phyloP scores from a whole-genome alignment of 257 asterid species.

The Primulina eburnea region DNA sequence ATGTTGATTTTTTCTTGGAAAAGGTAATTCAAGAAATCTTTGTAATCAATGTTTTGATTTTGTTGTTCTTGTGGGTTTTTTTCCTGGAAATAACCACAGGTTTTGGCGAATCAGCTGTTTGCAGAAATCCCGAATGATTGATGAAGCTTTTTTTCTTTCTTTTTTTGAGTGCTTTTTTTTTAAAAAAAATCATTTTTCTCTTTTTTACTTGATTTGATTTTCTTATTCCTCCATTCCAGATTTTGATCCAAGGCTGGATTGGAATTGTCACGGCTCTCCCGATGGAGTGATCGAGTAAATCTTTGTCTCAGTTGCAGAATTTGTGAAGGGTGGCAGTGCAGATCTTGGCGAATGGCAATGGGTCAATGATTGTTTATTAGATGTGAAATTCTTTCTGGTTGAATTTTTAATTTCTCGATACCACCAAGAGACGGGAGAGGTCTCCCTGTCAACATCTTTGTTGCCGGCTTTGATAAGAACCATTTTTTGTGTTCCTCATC shows the following conservation, averaged over 20 bases:
- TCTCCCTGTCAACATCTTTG: constrained; percentile 59
- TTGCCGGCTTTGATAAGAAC: constrained; percentile 48
- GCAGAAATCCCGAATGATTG: not conserved
- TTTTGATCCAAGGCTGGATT: constrained; percentile 28
- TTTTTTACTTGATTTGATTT: constrained; percentile 9
- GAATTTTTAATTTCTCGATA: constrained; percentile 48
- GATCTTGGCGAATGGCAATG: constrained; percentile 35
- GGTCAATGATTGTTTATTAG: constrained; percentile 46
- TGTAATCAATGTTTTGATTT: not conserved
- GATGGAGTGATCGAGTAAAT: constrained; percentile 32
- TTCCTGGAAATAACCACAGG: not conserved
- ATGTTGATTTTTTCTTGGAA: constrained; percentile 1
- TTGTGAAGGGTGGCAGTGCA: constrained; percentile 16
- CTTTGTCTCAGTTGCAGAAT: constrained; percentile 26
- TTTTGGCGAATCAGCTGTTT: constrained; percentile 9
- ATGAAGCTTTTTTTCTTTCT: not conserved
- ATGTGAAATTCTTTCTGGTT: constrained; percentile 25
- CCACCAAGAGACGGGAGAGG: constrained; percentile 45
- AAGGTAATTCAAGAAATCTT: constrained; percentile 7
- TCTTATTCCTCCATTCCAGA: constrained; percentile 30
- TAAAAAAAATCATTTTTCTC: not conserved
- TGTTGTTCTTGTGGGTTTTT: not conserved
- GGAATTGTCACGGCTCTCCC: constrained; percentile 46
- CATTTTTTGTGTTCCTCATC: constrained; percentile 24
- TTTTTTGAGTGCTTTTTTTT: not conserved